Percentiles rank a stretch among this genome's conserved stretches.
phyloP scores from a whole-genome alignment of 2,329 filamentous ascomycete genomes.

The Ascochyta fabae region DNA sequence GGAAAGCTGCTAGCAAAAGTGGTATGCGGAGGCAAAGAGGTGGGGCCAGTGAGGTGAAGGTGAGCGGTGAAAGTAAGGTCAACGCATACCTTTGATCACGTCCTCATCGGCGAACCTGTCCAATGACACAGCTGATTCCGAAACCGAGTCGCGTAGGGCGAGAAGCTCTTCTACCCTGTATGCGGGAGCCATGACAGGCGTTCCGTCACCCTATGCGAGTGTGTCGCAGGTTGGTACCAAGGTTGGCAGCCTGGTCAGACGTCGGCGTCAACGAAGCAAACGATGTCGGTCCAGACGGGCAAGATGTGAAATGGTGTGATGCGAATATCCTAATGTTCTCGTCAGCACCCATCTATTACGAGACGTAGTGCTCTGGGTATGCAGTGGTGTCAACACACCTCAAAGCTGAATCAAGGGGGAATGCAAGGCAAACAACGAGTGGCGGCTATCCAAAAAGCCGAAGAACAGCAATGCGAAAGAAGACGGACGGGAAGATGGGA shows the following conservation, averaged over 20 bases:
- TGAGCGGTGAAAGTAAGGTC: conserved; percentile 19
- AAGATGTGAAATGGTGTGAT: conserved; percentile 47
- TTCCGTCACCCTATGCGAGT: conserved; percentile 5
- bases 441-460: conserved; percentile 49
- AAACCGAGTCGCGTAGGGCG: conserved; percentile 50
- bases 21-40: background rate
- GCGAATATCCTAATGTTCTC: conserved; percentile 41
- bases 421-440: conserved; percentile 39
- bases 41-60: conserved; percentile 22
- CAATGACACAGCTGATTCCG: conserved; percentile 51
- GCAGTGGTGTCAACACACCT: conserved; percentile 28
- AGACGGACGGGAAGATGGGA: conserved; percentile 47
- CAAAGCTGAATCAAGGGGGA: conserved; percentile 39
- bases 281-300: conserved; percentile 10
- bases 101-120: conserved; percentile 52
- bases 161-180: conserved; percentile 53
- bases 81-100: conserved; percentile 50
- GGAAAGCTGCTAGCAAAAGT: background rate
- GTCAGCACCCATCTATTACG: background rate
- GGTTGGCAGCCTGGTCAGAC: background rate
- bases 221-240: background rate
- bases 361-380: background rate
- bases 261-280: background rate
- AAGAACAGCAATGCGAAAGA: conserved; percentile 48
- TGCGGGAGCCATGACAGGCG: conserved; percentile 39